These are phyloP conservation scores for Colletotrichum falcatum DNA, from an alignment of 2,329 filamentous ascomycete genomes.

Conservation along the genomic window DNA sequence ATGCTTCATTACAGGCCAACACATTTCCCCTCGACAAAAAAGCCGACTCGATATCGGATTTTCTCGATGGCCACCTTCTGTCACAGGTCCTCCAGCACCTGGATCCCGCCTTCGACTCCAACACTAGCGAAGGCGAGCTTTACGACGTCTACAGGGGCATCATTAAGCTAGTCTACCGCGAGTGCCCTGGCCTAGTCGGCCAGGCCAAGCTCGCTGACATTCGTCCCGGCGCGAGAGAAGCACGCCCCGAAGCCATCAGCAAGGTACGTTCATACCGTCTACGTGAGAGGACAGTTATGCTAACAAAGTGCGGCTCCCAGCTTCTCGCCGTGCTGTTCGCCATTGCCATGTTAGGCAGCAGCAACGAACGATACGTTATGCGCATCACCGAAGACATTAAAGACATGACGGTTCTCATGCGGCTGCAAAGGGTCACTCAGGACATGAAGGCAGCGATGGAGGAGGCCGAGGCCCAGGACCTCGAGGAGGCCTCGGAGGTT, in stretches of 20 bases:
- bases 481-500: slow-evolving; percentile 51
- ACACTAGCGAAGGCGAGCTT: slow-evolving; percentile 46
- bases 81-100: slow-evolving; percentile 69
- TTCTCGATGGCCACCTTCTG: slow-evolving; percentile 66
- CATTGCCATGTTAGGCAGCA: slow-evolving; percentile 70
- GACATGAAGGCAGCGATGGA: slow-evolving; percentile 54
- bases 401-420: slow-evolving; percentile 57
- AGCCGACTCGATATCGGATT: slow-evolving; percentile 63
- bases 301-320: slow-evolving; percentile 55
- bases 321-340: slow-evolving; percentile 72
- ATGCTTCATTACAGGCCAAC: slow-evolving; percentile 44
- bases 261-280: slow-evolving; percentile 55
- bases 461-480: slow-evolving; percentile 52
- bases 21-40: slow-evolving; percentile 59
- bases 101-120: slow-evolving; percentile 64
- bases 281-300: slow-evolving; percentile 18
- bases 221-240: slow-evolving; percentile 68
- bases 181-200: slow-evolving; percentile 63
- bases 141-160: slow-evolving; percentile 67
- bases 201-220: slow-evolving; percentile 67
- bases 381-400: slow-evolving; percentile 49
- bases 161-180: slow-evolving; percentile 65
- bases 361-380: slow-evolving; percentile 65
- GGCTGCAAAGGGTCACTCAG: slow-evolving; percentile 60
- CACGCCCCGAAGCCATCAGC: slow-evolving; percentile 65